Evolutionary conservation across 106 monocot species (phyloP).

Genomic region (Apostasia ramifera): DNA sequence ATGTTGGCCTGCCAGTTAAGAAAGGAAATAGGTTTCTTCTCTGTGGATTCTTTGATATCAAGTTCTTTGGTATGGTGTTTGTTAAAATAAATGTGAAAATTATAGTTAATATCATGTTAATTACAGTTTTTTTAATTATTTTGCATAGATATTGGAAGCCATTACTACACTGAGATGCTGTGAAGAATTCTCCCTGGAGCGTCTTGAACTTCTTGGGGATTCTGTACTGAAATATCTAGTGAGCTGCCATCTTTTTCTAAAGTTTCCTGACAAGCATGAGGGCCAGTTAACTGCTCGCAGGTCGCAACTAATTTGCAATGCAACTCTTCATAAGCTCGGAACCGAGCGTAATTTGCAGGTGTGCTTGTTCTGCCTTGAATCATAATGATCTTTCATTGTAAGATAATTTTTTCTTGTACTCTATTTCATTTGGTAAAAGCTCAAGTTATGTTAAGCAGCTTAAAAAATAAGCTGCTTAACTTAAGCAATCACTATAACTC

Average conservation of each 20-base stretch:
- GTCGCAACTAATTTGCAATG: slow-evolving; percentile 59
- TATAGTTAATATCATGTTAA: not conserved
- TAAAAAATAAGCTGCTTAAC: no score
- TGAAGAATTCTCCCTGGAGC: slow-evolving; percentile 86
- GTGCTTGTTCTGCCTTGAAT: not conserved
- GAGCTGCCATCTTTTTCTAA: slow-evolving; percentile 67
- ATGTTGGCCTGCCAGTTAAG: slow-evolving; percentile 84
- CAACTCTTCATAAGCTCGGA: slow-evolving; percentile 73
- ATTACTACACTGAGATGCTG: slow-evolving; percentile 74
- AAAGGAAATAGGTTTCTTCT: slow-evolving; percentile 37
- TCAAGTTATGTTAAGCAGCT: no score
- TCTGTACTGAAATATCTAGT: slow-evolving; percentile 89
- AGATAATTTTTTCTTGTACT: no score
- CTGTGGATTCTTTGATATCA: slow-evolving; percentile 28
- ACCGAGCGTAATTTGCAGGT: slow-evolving; percentile 68
- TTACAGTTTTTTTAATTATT: not conserved
- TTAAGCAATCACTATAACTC: no score
- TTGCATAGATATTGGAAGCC: slow-evolving; percentile 82
- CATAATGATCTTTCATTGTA: no score
- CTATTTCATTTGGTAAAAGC: no score
- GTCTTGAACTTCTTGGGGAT: slow-evolving; percentile 88
- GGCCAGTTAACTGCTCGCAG: slow-evolving; percentile 61
- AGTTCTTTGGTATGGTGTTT: slow-evolving; percentile 50
- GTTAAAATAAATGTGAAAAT: not conserved
- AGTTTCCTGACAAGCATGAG: slow-evolving; percentile 66